Conservation (phyloP, 148 eudicot genomes). For the Silene uniflora region DNA sequence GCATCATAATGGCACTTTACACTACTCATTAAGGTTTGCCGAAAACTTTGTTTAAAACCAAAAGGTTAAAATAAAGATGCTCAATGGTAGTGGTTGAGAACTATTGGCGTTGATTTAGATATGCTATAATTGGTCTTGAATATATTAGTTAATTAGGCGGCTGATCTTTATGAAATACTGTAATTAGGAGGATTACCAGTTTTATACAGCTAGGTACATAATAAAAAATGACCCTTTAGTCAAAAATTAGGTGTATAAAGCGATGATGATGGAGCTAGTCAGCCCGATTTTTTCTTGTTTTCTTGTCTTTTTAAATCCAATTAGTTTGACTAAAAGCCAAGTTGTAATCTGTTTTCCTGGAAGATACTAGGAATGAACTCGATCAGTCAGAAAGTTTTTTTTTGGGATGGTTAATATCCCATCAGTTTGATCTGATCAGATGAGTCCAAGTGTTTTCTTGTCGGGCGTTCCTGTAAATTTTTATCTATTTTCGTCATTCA, state of each 20-base stretch:
- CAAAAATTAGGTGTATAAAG: not conserved
- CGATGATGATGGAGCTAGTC: not conserved
- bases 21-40: not conserved
- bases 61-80: constrained; percentile 2
- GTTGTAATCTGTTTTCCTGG: not conserved
- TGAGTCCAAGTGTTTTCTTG: too few relatives aligned
- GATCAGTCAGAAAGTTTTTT: too few relatives aligned
- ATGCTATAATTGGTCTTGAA: not conserved
- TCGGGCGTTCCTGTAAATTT: too few relatives aligned
- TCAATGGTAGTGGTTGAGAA: not conserved
- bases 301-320: not conserved
- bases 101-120: not conserved
- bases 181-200: not conserved
- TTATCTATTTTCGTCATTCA: too few relatives aligned
- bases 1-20: not conserved
- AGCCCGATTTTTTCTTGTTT: not conserved
- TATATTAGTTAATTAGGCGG: too few relatives aligned
- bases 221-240: not conserved
- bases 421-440: not conserved
- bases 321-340: not conserved
- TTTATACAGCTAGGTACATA: not conserved
- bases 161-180: not conserved
- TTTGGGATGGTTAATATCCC: too few relatives aligned
- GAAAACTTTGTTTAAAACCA: not conserved
- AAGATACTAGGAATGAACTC: too few relatives aligned